Evolutionary conservation across 495 filamentous ascomycete species (phyloP), one percentile per base, ranked within the genome.

Genomic region (Cryomyces antarcticus): DNA sequence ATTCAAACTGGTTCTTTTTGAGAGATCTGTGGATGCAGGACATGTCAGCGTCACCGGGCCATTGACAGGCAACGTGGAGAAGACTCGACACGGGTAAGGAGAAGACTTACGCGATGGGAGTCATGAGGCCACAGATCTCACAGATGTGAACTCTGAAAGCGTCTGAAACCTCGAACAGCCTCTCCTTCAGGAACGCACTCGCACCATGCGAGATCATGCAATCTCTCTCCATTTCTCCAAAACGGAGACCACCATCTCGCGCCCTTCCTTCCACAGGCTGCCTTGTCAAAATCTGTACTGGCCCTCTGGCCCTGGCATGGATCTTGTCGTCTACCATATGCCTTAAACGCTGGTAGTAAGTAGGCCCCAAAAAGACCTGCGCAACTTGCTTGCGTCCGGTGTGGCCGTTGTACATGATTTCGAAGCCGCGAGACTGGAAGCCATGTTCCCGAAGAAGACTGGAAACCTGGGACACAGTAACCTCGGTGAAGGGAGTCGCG

Each of bases 261-360:
- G 89, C 92, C 68, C 89, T 76, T 74, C 89, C 89, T 60, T 99
- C 89, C 7, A 96, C 88, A n/a, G 89, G 89, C 64, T 99, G 89
- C 30, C 92, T 71, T 0, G 89, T 99, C 60, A 99, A 70, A 52
- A 99, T 99, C 68, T 96, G 92, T 28, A 93, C 80, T 6, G 89
- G 89, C 13, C 89, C 89, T 58, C 89, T 73, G 5, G 89, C 89
- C 59, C 89, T 78, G 17, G 89, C 89, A 64, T 99, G 89, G 54
- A 99, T 96, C 75, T 99, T 99, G 65, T 99, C 89, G 59, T 99
- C 92, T 47, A 99, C 89, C 89, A 99, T 99, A 63, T 99, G 89
- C 41, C 92, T 73, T 43, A 99, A 71, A 61, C 92, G 85, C 65
- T 99, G 89, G 66, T 99, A 99, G 68, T 99, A 99, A 1, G 92